Base-by-base conservation (phyloP, 1,284 basidiomycete genomes). In the Irpex sp. region DNA sequence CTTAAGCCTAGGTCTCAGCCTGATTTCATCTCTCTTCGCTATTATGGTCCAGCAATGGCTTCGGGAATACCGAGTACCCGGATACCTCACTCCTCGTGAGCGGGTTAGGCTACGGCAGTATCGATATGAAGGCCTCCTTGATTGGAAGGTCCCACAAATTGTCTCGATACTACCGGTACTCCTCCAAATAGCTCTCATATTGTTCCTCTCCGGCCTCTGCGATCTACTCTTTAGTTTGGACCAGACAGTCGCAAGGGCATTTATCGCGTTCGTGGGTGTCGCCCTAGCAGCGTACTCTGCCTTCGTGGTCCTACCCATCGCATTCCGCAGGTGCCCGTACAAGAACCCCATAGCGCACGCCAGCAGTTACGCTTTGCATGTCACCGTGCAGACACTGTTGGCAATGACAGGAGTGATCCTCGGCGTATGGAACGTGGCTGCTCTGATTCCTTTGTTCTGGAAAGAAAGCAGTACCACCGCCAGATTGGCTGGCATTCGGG, bases 161-260 rank as follows among this genome's bases (percentile, higher is more conserved):
- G 55, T 72, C 31, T 61, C 64, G 9, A 15, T 59, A n/a, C 65
- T 70, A 6, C 67, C 70, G 7, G 49, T 71, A 9, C 58, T 70
- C 5, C 67, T 72, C 26, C 70, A 72, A 54, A 15, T 67, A 15
- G 65, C 70, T 0, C 59, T 72, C 17, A 50, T 68, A 1, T 61
- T 72, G 3, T 71, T 71, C 62, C 63, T 71, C 7, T 56, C 58
- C 4, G 70, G 71, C 4, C 19, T 72, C 9, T 55, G 68, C n/a
- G 51, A 65, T n/a, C 63, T 70, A 21, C 65, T 72, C 15, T 67
- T 63, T 58, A 59, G 39, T 7, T 65, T 71, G 8, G 57, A 70
- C 39, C 21, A n/a, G 15, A 60, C 51, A n/a, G 65, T 71, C 8
- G 66, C 70, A 1, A 33, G 46, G 1, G 59, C 63, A 13, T 60